Percentiles rank a stretch among this genome's conserved stretches.
Conservation (phyloP, 768 basidiomycete genomes). For the Ephemerocybe angulata region DNA sequence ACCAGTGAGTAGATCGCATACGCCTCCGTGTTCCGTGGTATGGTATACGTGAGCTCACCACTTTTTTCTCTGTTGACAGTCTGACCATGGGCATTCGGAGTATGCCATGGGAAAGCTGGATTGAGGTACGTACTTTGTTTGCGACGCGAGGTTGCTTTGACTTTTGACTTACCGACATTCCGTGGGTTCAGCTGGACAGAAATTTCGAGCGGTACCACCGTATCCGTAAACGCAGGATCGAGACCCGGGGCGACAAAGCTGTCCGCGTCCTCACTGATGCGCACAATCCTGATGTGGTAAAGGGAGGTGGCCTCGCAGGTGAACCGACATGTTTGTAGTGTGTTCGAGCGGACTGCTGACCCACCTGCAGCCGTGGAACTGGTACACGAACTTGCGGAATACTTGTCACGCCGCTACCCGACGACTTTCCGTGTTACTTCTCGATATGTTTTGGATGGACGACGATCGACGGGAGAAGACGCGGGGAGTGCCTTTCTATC, state of each 20-base stretch:
- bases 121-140: slow-evolving; percentile 48
- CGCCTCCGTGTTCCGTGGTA: neutral
- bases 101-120: slow-evolving; percentile 72
- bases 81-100: slow-evolving; percentile 66
- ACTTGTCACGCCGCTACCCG: slow-evolving; percentile 61
- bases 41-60: neutral
- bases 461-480: neutral
- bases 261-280: slow-evolving; percentile 46
- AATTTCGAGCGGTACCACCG: slow-evolving; percentile 51
- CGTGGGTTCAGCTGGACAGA: slow-evolving; percentile 49
- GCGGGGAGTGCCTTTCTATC: neutral
- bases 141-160: neutral
- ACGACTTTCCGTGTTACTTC: slow-evolving; percentile 44
- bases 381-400: slow-evolving; percentile 66
- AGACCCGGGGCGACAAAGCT: slow-evolving; percentile 45
- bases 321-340: too few species aligned
- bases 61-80: slow-evolving; percentile 28
- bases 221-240: slow-evolving; percentile 55
- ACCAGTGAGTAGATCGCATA: slow-evolving; percentile 44
- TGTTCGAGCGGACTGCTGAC: neutral
- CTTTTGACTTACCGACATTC: neutral
- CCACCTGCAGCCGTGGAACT: slow-evolving; percentile 52
- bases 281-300: slow-evolving; percentile 33
- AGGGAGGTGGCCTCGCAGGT: slow-evolving; percentile 40
- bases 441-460: neutral